These are phyloP conservation scores for Vachellia pachyceras DNA, from an alignment of 306 rosid species.

Conservation along the genomic window DNA sequence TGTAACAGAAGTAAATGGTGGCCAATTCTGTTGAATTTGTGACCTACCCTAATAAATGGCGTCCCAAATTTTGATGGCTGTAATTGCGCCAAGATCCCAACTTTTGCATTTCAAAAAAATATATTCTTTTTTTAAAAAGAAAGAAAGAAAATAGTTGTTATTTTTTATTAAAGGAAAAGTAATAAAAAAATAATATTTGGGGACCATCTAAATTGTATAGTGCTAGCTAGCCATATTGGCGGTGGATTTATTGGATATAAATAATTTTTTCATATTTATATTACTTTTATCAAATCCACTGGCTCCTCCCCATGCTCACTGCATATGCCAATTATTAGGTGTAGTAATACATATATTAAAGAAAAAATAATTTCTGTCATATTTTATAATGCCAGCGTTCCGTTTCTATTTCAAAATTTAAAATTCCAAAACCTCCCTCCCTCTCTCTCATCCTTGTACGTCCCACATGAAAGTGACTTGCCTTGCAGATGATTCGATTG, in stretches of 20 bases:
- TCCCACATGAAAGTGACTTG: slow-evolving; percentile 45
- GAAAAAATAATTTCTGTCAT: background rate
- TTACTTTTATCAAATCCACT: slow-evolving; percentile 19
- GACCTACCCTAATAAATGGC: slow-evolving; percentile 86
- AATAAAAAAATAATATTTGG: slow-evolving; percentile 13
- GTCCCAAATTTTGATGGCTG: slow-evolving; percentile 49
- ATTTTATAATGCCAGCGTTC: slow-evolving; percentile 35
- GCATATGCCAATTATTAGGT: slow-evolving; percentile 15
- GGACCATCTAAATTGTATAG: slow-evolving; percentile 34
- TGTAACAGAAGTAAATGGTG: slow-evolving; percentile 73
- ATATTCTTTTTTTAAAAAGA: too few species aligned
- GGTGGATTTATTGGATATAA: slow-evolving; percentile 19
- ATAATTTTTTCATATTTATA: slow-evolving; percentile 27
- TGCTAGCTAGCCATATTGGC: background rate
- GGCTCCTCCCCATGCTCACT: slow-evolving; percentile 28
- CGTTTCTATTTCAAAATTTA: slow-evolving; percentile 48
- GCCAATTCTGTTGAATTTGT: slow-evolving; percentile 67
- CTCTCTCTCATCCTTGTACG: slow-evolving; percentile 34
- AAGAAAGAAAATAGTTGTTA: background rate
- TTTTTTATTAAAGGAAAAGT: background rate
- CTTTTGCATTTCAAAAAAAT: slow-evolving; percentile 1
- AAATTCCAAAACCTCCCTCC: slow-evolving; percentile 37
- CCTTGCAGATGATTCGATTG: background rate
- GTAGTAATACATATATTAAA: background rate
- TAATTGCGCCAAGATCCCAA: slow-evolving; percentile 28